Evolutionary conservation across 257 asterid genomes (phyloP), one percentile per base, ranked within the genome.

Genomic region (Avicennia marina): DNA sequence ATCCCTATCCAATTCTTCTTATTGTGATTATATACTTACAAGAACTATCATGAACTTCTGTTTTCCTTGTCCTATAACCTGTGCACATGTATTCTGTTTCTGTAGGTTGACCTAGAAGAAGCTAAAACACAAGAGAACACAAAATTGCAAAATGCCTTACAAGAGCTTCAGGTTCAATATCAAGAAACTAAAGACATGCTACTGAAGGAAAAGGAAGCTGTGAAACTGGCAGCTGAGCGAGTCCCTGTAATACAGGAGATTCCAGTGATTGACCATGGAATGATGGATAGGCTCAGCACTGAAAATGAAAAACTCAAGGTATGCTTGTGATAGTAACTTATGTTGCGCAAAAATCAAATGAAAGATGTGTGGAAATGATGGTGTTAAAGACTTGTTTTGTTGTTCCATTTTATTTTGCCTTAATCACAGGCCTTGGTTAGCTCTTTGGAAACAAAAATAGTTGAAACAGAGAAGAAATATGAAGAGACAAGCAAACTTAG

Each of bases 401-500:
- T 29, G 21, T 20, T 47, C 15, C 53, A 32, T 60, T 56, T 44
- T 66, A 43, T 33, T 54, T 57, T 56, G 48, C 43, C 39, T 22
- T 31, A 55, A 7, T 36, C 64, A 46, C 84, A 93, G 99, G 75
- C 78, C 63, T 64, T 93, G 69, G 97, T 93, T 20, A 75, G 76
- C 74, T 88, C 97, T 65, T 75, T 93, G 53, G 95, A 93, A 64
- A 70, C 78, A 56, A 93, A 79, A 78, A 86, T 93, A 67, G 91
- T 72, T 59, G 97, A 93, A 67, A 89, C 98, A 21, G 97, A 86
- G 75, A 84, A 76, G 85, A 93, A 75, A 58, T 89, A 70, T 63
- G 96, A 86, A 78, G 99, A 93, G 75, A 82, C 99, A 17, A 86
- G 64, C 70, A 89, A 89, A 77, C 84, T 93, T 47, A 80, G 96